Base-by-base conservation (phyloP, 805 yeast genomes). In the Wickerhamiella cacticola region DNA sequence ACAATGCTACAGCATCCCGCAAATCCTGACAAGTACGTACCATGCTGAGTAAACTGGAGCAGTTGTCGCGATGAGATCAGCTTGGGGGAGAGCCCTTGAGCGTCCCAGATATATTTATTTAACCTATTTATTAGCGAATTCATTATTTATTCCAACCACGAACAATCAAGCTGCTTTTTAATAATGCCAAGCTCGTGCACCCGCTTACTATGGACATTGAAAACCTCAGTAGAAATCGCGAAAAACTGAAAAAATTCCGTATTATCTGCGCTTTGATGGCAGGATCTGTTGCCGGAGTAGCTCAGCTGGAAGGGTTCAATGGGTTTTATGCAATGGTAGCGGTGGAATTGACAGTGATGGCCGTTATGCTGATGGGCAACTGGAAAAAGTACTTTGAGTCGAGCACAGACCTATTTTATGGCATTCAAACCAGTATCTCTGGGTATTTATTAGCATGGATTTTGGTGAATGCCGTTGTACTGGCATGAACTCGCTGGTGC, bases 1-100 rank as follows among this genome's bases (percentile, higher is more conserved):
- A 89, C 18, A 89, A 79, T 8, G 97, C 97, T 50, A 92, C 84
- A n/a, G 94, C 95, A 57, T 77, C 86, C 59, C 88, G 77, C 61
- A 89, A 94, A 64, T 89, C 98, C 59, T 83, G 81, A 64, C 98
- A 89, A 71, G 95, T 87, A 13, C 58, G 51, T 3, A 57, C 60
- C 60, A 57, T 57, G 47, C 41, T 35, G 47, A 35, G 35, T 36
- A 18, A 34, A 31, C 34, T 13, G 15, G n/a, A n/a, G n/a, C n/a
- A n/a, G n/a, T n/a, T n/a, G n/a, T n/a, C n/a, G 51, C 23, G 15
- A 25, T 15, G 12, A 5, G 13, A 8, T 33, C 16, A 9, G n/a
- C n/a, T n/a, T n/a, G n/a, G n/a, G n/a, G n/a, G n/a, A n/a, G n/a
- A n/a, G n/a, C n/a, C n/a, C n/a, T n/a, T n/a, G n/a, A n/a, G n/a